Base-by-base conservation (phyloP, 2,329 filamentous ascomycete genomes). In the Trichoderma asperellum region DNA sequence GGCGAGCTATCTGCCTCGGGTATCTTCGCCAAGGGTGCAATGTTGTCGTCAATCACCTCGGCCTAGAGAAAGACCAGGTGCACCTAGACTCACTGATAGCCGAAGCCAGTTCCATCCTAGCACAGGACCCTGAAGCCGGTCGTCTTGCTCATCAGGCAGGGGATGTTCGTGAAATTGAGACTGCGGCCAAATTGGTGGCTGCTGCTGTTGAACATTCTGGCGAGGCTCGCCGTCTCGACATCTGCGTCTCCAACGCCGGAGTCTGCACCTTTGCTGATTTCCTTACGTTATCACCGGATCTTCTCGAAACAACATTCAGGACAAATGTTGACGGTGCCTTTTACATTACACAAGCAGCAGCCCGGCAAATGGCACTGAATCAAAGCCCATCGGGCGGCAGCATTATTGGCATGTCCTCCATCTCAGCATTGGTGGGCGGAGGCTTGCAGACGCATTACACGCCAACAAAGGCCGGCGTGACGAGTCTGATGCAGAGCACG, bases 301-400 rank as follows among this genome's bases (percentile, higher is more conserved):
- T 96, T 67, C 91, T 94, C 76, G 82, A 87, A 71, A 83, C 85
- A 67, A 96, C 93, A 2, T 83, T 96, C 52, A 83, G 87, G 47
- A 95, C 92, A 61, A 97, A 97, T 81, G 88, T 97, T 73, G 89
- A 91, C 73, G 94, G 94, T 56, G 92, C 93, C n/a, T 97, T 96
- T 82, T 94, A 94, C 82, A 86, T 92, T 43, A 90, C 92, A 27
- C 94, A 97, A 83, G 92, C 93, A 0, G 94, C 93, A 2, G 93
- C 92, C 1, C 87, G 90, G 2, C 92, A 96, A 78, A 96, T 97
- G 91, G 89, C 91, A 0, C 81, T 80, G 40, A 73, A 77, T 35
- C 85, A 92, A 74, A 82, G 84, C 2, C 88, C 89, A 0, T 79
- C 87, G 0, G 92, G 93, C 18, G 94, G 94, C 40, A 90, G 88